These are phyloP conservation scores for Diutina catenulata DNA, from an alignment of 1,139 yeast genomes.

Conservation along the genomic window DNA sequence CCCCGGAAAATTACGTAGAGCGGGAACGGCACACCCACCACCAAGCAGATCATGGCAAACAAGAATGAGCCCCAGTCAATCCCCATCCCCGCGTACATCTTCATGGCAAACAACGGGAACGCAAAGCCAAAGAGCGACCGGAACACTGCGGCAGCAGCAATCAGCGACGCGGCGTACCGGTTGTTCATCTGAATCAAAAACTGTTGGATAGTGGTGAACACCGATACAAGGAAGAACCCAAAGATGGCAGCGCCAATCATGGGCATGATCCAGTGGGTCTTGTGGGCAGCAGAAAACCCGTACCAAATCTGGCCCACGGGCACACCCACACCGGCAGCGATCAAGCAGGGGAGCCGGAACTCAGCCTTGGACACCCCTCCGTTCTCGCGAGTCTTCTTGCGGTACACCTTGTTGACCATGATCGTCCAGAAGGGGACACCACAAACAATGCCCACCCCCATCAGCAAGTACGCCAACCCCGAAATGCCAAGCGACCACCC, in stretches of 20 bases:
- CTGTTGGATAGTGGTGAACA: slow-evolving; percentile 31
- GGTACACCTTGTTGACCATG: slow-evolving; percentile 21
- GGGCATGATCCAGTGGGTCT: slow-evolving; percentile 37
- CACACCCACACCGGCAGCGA: slow-evolving; percentile 22
- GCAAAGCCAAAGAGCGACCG: slow-evolving; percentile 31
- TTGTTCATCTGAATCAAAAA: slow-evolving; percentile 36
- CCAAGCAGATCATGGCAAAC: slow-evolving; percentile 28
- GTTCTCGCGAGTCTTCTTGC: slow-evolving; percentile 17
- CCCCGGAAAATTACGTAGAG: slow-evolving; percentile 15
- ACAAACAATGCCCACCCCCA: slow-evolving; percentile 32
- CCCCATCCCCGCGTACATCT: slow-evolving; percentile 26
- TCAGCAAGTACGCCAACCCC: slow-evolving; percentile 34
- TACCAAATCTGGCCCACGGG: slow-evolving; percentile 34
- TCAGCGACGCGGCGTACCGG: slow-evolving; percentile 31
- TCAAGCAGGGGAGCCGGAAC: slow-evolving; percentile 29
- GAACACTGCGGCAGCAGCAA: slow-evolving; percentile 37
- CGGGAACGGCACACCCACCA: slow-evolving; percentile 34
- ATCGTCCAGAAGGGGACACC: slow-evolving; percentile 31
- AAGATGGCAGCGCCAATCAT: slow-evolving; percentile 28
- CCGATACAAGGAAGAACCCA: slow-evolving; percentile 34
- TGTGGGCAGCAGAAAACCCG: slow-evolving; percentile 33
- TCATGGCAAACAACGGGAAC: slow-evolving; percentile 30
- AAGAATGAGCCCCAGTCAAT: slow-evolving; percentile 38
- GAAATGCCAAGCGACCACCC: slow-evolving; percentile 23
- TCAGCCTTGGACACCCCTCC: slow-evolving; percentile 31